Evolutionary conservation across 1,284 basidiomycete genomes (phyloP), one percentile per base, ranked within the genome.

Genomic region (Pseudozyma sp.): DNA sequence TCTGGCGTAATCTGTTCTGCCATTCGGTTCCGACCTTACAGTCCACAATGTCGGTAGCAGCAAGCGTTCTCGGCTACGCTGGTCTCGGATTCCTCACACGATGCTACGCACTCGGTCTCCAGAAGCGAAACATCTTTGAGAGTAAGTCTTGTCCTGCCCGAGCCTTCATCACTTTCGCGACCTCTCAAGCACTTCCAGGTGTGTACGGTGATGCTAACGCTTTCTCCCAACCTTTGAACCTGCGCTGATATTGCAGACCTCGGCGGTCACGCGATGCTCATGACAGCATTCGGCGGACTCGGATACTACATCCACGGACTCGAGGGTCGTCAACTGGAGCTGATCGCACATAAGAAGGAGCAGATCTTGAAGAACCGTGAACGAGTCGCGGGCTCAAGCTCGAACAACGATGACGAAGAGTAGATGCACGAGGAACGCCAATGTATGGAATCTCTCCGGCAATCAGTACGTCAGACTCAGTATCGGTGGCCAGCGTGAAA

Each of bases 231-330:
- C 56, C n/a, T n/a, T n/a, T 40, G 19, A 42, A 30, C 17, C n/a
- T 17, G 24, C 35, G n/a, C 1, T 16, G n/a, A 14, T 42, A 16
- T 24, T 30, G 35, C 19, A 83, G 82, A 82, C 67, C 66, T 82
- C 46, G 79, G 76, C 50, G 82, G 82, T 14, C 82, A 84, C 62
- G 73, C 79, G 1, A 67, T 75, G 60, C 50, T 77, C 33, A 81
- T 81, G 72, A 55, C 61, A 19, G 79, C 70, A 16, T 83, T 83
- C 24, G 82, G 81, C 31, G 72, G 51, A 6, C 48, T 79, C 6
- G 82, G 82, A 40, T 84, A 84, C 75, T 84, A 77, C 64, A 13
- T 81, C 39, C 81, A 84, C 69, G 82, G 82, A 16, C 63, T 83
- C 35, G 77, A 82, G 61, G 74, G 57, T 13, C 75, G 78, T 29